phyloP scores from a whole-genome alignment of 345 rosid genomes.

The Melastoma malabathricum region DNA sequence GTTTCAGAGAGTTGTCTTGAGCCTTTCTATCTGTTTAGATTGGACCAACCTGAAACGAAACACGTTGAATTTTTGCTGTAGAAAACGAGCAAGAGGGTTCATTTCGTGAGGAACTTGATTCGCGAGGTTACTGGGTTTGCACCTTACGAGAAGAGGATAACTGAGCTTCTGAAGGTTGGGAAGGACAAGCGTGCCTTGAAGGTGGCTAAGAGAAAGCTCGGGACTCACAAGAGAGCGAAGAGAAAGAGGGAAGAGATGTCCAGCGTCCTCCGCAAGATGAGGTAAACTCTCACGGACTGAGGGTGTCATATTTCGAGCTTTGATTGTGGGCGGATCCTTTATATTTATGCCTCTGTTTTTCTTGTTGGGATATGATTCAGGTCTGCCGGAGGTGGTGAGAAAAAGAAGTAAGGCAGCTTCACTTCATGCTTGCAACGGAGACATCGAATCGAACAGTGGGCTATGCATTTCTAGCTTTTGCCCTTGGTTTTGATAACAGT shows the following conservation, averaged over 20 bases:
- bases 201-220: slow-evolving; percentile 78
- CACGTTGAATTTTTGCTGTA: slow-evolving; percentile 3
- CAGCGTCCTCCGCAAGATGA: slow-evolving; percentile 57
- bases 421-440: neutral
- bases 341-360: neutral
- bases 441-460: too few species aligned
- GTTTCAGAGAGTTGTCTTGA: too few species aligned
- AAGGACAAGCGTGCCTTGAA: slow-evolving; percentile 82
- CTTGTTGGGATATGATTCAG: neutral
- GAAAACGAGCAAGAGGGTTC: slow-evolving; percentile 83
- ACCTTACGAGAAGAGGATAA: slow-evolving; percentile 78
- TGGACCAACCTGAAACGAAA: too few species aligned
- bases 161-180: slow-evolving; percentile 79
- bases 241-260: slow-evolving; percentile 91
- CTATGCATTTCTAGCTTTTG: too few species aligned
- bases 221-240: slow-evolving; percentile 93
- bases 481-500: too few species aligned
- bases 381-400: slow-evolving; percentile 17
- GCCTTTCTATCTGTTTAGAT: too few species aligned
- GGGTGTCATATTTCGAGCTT: too few species aligned
- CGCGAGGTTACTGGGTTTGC: slow-evolving; percentile 89
- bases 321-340: too few species aligned
- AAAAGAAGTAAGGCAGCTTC: slow-evolving; percentile 7
- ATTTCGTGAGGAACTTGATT: slow-evolving; percentile 50
- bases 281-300: slow-evolving; percentile 17